Evolutionary conservation across 2,329 filamentous ascomycete genomes (phyloP), one percentile per base, ranked within the genome.

Genomic region (Phaeophleospora eucalypticola): DNA sequence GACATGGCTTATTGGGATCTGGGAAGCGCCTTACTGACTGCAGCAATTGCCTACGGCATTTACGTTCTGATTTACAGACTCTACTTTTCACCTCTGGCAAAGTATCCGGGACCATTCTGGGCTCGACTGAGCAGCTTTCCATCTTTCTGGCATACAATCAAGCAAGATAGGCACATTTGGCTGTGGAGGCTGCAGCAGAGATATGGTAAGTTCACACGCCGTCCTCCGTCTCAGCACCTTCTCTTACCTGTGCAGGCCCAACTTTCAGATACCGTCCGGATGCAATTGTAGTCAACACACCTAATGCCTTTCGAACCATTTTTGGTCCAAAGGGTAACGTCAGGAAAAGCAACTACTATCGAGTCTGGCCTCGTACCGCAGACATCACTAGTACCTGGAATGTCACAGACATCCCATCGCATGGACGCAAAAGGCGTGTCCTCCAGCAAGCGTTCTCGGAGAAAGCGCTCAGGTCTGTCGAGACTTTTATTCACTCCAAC

Each of bases 261-360:
- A 50, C 52, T 1, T 57, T 57, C 41, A 49, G 54, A 16, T 57
- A 57, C 29, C 49, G 51, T 8, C 54, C 54, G 6, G 46, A 57
- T 39, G 54, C 48, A 4, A 46, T 57, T 15, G 20, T 57, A 8
- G 48, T 54, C 35, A 57, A 57, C 45, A 57, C 51, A 14, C 52
- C 54, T 1, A 46, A 49, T 2, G 52, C 43, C 2, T 54, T 48
- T 19, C 46, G 48, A 18, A 51, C 52, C 2, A 53, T 57, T 16
- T 57, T 54, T 35, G 54, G 54, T 6, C 41, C 39, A 19, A 54
- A 53, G 33, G 54, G 54, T 32, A 57, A 57, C 20, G 46, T 57
- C 17, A 46, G 45, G 8, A 54, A 57, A 38, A 51, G 45, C 7
- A 52, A 57, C 37, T 54, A 54, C 17, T 57, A 52, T 45, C 40